phyloP scores from a whole-genome alignment of 1,139 yeast species.

The Candida sojae region DNA sequence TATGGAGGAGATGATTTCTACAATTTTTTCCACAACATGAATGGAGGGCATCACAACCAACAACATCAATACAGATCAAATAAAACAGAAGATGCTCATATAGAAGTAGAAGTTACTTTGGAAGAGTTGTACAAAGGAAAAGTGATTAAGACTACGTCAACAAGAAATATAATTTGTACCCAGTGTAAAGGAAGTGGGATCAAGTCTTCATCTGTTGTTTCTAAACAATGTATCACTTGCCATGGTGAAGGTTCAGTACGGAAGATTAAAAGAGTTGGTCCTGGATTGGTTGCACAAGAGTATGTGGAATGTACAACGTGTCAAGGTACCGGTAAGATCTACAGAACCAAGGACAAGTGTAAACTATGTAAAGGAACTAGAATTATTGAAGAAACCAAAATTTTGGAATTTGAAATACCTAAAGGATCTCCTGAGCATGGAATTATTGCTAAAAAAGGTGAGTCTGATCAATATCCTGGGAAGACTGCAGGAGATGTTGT shows the following conservation, averaged over 20 bases:
- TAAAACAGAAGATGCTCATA: conserved; percentile 64
- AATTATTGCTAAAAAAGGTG: conserved; percentile 59
- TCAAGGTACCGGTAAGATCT: conserved; percentile 67
- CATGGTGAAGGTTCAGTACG: conserved; percentile 69
- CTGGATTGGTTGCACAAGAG: conserved; percentile 73
- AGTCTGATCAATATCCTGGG: conserved; percentile 80
- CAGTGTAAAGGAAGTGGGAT: conserved; percentile 78
- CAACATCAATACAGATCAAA: conserved; percentile 12
- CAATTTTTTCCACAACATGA: conserved; percentile 60
- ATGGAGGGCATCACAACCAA: conserved; percentile 20
- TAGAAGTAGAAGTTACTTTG: conserved; percentile 64
- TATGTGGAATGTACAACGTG: conserved; percentile 68
- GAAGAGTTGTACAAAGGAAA: conserved; percentile 85
- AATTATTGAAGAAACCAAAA: conserved; percentile 65
- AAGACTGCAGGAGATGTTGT: conserved; percentile 78
- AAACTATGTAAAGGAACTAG: conserved; percentile 72
- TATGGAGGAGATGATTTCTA: conserved; percentile 70
- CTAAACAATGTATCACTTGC: conserved; percentile 64
- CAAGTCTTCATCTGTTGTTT: conserved; percentile 53
- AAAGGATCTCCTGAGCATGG: conserved; percentile 72
- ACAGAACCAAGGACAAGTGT: conserved; percentile 71
- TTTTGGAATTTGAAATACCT: conserved; percentile 75
- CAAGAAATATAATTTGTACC: conserved; percentile 71
- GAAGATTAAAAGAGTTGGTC: conserved; percentile 67
- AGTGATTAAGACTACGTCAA: conserved; percentile 70